Evolutionary conservation across 805 yeast species (phyloP), one percentile per base, ranked within the genome.

Genomic region (Teunomyces gatunensis): DNA sequence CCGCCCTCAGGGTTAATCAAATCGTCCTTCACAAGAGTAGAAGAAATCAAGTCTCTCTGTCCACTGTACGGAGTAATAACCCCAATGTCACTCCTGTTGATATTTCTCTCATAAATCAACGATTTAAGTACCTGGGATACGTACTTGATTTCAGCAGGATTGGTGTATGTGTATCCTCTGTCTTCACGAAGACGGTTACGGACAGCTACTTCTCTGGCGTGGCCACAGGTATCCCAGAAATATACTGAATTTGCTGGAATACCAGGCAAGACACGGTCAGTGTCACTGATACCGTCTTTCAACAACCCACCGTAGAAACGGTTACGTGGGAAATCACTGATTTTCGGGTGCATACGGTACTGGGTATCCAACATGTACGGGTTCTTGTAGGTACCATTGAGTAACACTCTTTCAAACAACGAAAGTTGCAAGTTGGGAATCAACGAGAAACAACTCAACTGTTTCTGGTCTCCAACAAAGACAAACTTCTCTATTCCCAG

Each of bases 61-160:
- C 88, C 89, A 37, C 87, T 77, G 60, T 85, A 85, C n/a, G 89
- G 89, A 0, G 90, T 85, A 47, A 85, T 81, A 11, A 85, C 69
- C 53, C 89, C 87, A 45, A 85, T 84, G 32, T 80, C 75, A 2
- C 69, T 63, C 35, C 74, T 70, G 6, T 66, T 54, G 23, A 84
- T 75, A 11, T 73, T 71, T 56, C 83, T 81, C 28, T 80, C 84
- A 49, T 74, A 68, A 15, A 84, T 74, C 52, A 85, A 67, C 20
- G 68, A 69, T 40, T 73, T 77, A 39, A 85, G 55, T 0, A 77
- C 66, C 47, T 77, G 68, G n/a, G 75, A 56, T 7, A 85, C 73
- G 35, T 64, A 62, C 3, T 69, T 61, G 4, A 77, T 77, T 61
- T 85, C 90, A 35, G 79, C 77, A 9, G 56, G 55, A 53, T 85